Evolutionary conservation across 768 basidiomycete genomes (phyloP).

Genomic region (Pisolithus microcarpus): DNA sequence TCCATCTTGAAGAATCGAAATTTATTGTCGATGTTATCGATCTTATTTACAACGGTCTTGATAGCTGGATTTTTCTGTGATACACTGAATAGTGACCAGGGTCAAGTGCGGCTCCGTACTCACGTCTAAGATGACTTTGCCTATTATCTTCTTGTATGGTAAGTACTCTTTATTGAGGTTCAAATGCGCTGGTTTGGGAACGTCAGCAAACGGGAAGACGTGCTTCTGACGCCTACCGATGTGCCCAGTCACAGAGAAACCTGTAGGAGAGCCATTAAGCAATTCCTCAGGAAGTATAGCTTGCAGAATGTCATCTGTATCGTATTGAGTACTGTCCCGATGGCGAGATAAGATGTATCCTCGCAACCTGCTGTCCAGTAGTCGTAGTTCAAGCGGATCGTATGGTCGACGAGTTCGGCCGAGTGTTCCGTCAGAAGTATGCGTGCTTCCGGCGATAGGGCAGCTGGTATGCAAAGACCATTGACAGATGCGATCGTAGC

Average conservation of each 20-base stretch:
- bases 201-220: neutral
- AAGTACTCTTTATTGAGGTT: constrained; percentile 88
- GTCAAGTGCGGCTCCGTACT: constrained; percentile 20
- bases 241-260: constrained; percentile 86
- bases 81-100: constrained; percentile 5
- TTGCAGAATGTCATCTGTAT: constrained; percentile 74
- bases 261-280: constrained; percentile 71
- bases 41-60: constrained; percentile 91
- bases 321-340: constrained; percentile 1
- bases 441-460: constrained; percentile 50
- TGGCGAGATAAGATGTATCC: neutral
- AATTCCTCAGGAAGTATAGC: constrained; percentile 76
- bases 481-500: constrained; percentile 1
- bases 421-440: constrained; percentile 51
- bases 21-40: constrained; percentile 74
- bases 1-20: constrained; percentile 98
- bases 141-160: constrained; percentile 86
- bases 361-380: constrained; percentile 81
- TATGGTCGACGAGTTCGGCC: constrained; percentile 50
- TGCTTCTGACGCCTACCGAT: constrained; percentile 55
- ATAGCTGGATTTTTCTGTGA: constrained; percentile 78
- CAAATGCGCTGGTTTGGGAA: constrained; percentile 60
- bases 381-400: constrained; percentile 67
- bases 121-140: constrained; percentile 87
- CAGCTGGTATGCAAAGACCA: constrained; percentile 48